Conservation (phyloP, 164 flowering plant species). For the Pachysandra terminalis region DNA sequence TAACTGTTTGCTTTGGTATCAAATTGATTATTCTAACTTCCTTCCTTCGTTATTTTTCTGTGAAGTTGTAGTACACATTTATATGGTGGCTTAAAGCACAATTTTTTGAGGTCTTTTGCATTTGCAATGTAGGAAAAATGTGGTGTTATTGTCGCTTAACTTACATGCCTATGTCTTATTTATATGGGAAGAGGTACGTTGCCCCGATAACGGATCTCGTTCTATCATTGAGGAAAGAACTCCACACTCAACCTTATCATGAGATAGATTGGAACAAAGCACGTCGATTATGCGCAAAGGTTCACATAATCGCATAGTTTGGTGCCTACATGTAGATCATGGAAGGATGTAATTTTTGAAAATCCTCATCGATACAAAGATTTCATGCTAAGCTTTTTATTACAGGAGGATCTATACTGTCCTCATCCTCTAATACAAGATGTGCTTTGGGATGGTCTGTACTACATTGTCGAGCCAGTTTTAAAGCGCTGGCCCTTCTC, state of each 20-base stretch:
- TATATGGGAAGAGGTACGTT: constrained; percentile 28
- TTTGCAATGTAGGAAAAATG: constrained; percentile 26
- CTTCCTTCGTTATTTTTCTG: no score
- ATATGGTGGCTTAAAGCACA: background rate
- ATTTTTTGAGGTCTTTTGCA: background rate
- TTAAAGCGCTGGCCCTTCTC: background rate
- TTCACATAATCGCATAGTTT: background rate
- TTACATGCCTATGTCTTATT: constrained; percentile 39
- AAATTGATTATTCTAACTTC: no score
- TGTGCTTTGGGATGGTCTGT: background rate
- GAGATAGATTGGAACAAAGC: constrained; percentile 14
- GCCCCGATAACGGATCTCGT: constrained; percentile 28
- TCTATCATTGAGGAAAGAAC: constrained; percentile 25
- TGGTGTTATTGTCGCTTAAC: constrained; percentile 28
- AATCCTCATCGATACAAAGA: background rate
- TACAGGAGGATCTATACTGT: background rate
- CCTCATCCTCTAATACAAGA: background rate
- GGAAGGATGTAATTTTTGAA: background rate
- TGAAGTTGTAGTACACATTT: no score
- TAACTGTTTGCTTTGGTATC: no score
- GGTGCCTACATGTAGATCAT: background rate
- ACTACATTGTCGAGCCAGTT: background rate
- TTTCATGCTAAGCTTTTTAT: background rate
- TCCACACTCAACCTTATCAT: constrained; percentile 26
- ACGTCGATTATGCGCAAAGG: constrained; percentile 30